Percentiles rank a stretch among this genome's conserved stretches.
These are phyloP conservation scores for Moricandia arvensis DNA, from an alignment of 345 rosid species.

Conservation along the genomic window DNA sequence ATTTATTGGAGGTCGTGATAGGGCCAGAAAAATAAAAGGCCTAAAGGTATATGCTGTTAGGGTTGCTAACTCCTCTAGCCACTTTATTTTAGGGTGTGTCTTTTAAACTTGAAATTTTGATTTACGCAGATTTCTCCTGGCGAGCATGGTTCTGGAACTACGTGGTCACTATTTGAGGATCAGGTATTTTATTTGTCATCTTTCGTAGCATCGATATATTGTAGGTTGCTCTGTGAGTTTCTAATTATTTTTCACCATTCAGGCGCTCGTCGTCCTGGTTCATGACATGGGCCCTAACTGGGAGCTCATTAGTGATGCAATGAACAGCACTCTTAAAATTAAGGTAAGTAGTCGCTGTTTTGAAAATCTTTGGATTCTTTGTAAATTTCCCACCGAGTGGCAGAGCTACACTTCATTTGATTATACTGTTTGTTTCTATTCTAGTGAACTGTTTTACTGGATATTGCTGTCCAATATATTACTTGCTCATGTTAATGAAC, in stretches of 20 bases:
- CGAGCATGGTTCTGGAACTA: conserved; percentile 79
- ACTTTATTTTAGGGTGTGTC: neutral
- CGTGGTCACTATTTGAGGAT: conserved; percentile 97
- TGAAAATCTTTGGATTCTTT: conserved; percentile 4
- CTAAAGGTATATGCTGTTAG: conserved; percentile 58
- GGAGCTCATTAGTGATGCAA: conserved; percentile 99
- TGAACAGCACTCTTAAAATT: conserved; percentile 82
- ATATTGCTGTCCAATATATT: no score
- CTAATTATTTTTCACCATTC: conserved; percentile 28
- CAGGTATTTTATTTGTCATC: conserved; percentile 56
- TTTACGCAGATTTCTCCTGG: conserved; percentile 62
- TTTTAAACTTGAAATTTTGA: conserved; percentile 22
- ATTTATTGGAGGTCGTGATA: conserved; percentile 68
- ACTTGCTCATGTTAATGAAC: neutral
- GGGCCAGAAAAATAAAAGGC: conserved; percentile 73
- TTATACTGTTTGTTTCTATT: conserved; percentile 9
- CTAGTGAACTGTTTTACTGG: neutral
- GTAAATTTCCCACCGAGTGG: neutral
- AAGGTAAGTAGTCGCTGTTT: conserved; percentile 60
- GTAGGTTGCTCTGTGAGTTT: conserved; percentile 26
- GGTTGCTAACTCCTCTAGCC: conserved; percentile 5
- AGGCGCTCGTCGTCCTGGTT: conserved; percentile 99
- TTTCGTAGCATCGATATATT: conserved; percentile 15
- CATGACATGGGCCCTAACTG: conserved; percentile 99
- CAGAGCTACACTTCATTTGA: conserved; percentile 13